Percentiles rank a stretch among this genome's conserved stretches.
Evolutionary conservation across 768 basidiomycete species (phyloP).

Genomic region (Lactifluus echinatus): DNA sequence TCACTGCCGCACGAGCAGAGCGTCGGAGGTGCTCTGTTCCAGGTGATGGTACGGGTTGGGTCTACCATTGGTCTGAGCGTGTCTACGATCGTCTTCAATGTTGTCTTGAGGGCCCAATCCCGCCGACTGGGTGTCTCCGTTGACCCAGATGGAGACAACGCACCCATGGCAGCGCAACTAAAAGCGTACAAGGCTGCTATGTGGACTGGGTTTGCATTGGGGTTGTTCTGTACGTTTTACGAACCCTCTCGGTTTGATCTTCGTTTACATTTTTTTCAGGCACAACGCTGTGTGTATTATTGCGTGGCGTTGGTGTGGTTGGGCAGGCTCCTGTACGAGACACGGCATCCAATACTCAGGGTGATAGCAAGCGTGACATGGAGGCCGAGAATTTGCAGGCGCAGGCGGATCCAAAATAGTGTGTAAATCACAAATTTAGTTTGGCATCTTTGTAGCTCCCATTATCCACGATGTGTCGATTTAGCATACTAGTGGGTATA

Average conservation of each 20-base stretch:
- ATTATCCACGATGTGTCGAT: no score
- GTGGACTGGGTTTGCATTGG: constrained; percentile 58
- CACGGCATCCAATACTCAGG: no score
- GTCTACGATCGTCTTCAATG: constrained; percentile 64
- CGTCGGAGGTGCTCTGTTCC: constrained; percentile 66
- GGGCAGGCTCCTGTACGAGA: constrained; percentile 24
- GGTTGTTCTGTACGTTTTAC: constrained; percentile 40
- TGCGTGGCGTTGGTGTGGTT: constrained; percentile 35
- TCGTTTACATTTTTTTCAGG: background rate
- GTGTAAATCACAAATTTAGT: no score
- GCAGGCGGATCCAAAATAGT: no score
- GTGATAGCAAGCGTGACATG: no score
- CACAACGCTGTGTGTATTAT: constrained; percentile 16
- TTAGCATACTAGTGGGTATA: no score
- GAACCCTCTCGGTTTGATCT: background rate
- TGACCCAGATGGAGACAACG: constrained; percentile 25
- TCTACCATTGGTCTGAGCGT: constrained; percentile 63
- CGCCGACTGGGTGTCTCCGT: constrained; percentile 27
- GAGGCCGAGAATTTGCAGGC: no score
- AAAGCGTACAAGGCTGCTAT: constrained; percentile 52
- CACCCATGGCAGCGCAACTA: constrained; percentile 34
- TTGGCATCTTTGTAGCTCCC: no score
- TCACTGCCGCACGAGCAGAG: constrained; percentile 63
- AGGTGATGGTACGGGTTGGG: constrained; percentile 74
- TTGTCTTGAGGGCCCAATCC: constrained; percentile 32